Evolutionary conservation across 495 filamentous ascomycete genomes (phyloP).

Genomic region (Tuber microsphaerosporum): DNA sequence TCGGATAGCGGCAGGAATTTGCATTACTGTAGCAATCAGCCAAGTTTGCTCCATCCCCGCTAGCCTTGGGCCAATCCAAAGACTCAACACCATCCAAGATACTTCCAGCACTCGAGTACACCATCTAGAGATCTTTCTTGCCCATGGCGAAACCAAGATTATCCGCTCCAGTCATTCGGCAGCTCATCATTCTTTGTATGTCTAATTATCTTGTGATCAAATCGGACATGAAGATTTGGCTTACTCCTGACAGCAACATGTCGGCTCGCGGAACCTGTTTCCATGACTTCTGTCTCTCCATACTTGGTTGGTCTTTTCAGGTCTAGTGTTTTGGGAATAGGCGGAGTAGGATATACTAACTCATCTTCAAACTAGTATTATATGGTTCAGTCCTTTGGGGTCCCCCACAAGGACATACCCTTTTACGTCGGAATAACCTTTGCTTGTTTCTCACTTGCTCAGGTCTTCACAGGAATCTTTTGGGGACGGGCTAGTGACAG

Average conservation of each 20-base stretch:
- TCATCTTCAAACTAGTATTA: slow-evolving; percentile 44
- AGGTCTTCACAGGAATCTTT: slow-evolving; percentile 75
- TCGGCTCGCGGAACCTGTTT: slow-evolving; percentile 79
- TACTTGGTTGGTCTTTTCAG: slow-evolving; percentile 88
- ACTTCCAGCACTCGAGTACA: not conserved
- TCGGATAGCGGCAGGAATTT: not conserved
- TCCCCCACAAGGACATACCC: slow-evolving; percentile 67
- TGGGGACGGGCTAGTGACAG: slow-evolving; percentile 80
- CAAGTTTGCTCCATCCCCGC: not conserved
- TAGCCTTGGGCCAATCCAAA: not conserved
- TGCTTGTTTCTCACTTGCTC: slow-evolving; percentile 73
- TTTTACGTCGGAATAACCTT: slow-evolving; percentile 82
- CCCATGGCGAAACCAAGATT: slow-evolving; percentile 5
- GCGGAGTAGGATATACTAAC: slow-evolving; percentile 42
- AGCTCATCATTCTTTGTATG: slow-evolving; percentile 27
- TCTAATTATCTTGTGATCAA: not conserved
- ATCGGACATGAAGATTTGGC: not conserved
- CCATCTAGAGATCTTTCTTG: not conserved
- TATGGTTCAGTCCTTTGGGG: slow-evolving; percentile 48
- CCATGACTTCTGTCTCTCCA: slow-evolving; percentile 76
- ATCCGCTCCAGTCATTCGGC: slow-evolving; percentile 20
- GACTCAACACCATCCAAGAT: not conserved
- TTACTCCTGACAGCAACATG: slow-evolving; percentile 52
- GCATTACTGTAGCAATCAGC: not conserved
- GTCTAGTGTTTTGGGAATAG: slow-evolving; percentile 55